phyloP scores from a whole-genome alignment of 768 basidiomycete species.

The Mrakia gelida region DNA sequence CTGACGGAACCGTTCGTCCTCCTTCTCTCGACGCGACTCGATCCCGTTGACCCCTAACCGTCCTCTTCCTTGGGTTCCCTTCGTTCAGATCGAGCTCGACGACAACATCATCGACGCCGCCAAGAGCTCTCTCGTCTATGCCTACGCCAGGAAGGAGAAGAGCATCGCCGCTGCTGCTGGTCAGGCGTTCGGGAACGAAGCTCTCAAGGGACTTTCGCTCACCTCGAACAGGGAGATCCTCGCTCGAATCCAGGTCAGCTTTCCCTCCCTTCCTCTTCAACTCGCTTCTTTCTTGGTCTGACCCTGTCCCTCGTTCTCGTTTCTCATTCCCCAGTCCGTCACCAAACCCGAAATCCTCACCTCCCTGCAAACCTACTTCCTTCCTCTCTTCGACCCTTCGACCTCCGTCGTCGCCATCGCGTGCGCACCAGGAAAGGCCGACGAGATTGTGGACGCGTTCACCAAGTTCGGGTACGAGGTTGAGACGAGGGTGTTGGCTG shows the following conservation, averaged over 20 bases:
- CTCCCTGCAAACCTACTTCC: constrained; percentile 66
- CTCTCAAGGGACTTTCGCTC: constrained; percentile 74
- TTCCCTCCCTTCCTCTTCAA: not conserved
- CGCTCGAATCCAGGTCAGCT: constrained; percentile 56
- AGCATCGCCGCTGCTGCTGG: constrained; percentile 82
- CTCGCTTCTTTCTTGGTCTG: not conserved
- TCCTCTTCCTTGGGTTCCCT: constrained; percentile 11
- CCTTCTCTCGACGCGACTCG: constrained; percentile 36
- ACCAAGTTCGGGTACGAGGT: constrained; percentile 69
- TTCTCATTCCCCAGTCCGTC: constrained; percentile 52
- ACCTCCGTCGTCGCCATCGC: constrained; percentile 76
- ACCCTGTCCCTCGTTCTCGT: too few species aligned
- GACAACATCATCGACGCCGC: constrained; percentile 79
- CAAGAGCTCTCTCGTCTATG: constrained; percentile 84
- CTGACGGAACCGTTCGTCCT: constrained; percentile 66
- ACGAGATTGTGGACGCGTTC: constrained; percentile 64
- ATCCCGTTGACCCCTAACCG: not conserved
- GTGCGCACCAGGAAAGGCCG: constrained; percentile 73
- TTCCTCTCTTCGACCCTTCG: constrained; percentile 75
- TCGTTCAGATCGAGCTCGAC: constrained; percentile 66
- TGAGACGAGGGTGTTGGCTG: constrained; percentile 43
- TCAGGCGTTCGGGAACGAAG: constrained; percentile 82
- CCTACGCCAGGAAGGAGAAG: constrained; percentile 71
- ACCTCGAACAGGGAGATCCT: constrained; percentile 71
- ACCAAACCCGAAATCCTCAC: constrained; percentile 70